phyloP scores from a whole-genome alignment of 768 basidiomycete species.

The Podaxis sp. region DNA sequence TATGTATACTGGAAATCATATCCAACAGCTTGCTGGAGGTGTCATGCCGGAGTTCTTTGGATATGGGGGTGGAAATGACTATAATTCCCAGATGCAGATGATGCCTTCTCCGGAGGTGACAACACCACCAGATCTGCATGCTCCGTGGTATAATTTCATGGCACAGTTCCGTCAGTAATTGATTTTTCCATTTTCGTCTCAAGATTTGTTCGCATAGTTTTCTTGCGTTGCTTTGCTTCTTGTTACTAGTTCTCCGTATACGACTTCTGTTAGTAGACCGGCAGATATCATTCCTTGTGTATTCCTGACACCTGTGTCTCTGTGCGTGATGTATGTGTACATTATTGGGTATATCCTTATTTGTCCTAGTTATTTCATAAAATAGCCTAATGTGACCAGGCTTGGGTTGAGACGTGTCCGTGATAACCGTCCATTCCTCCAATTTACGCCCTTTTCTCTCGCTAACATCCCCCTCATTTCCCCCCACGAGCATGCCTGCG shows the following conservation, averaged over 20 bases:
- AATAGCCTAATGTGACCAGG: slow-evolving; percentile 12
- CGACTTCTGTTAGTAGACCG: neutral
- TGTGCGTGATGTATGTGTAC: slow-evolving; percentile 12
- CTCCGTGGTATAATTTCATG: slow-evolving; percentile 49
- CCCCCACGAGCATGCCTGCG: slow-evolving; percentile 45
- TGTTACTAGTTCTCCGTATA: neutral
- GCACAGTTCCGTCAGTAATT: slow-evolving; percentile 38
- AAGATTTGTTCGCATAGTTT: neutral
- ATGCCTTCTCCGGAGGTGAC: slow-evolving; percentile 19
- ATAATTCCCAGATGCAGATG: slow-evolving; percentile 25
- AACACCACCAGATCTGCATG: slow-evolving; percentile 34
- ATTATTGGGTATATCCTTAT: slow-evolving; percentile 24
- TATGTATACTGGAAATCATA: slow-evolving; percentile 11
- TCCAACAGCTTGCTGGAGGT: slow-evolving; percentile 11
- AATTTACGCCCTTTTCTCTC: slow-evolving; percentile 3
- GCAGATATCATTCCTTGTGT: neutral
- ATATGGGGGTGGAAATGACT: slow-evolving; percentile 23
- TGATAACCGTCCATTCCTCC: neutral
- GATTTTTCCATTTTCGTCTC: neutral
- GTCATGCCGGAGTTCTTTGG: slow-evolving; percentile 30
- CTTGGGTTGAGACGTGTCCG: slow-evolving; percentile 13
- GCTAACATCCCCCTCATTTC: slow-evolving; percentile 13
- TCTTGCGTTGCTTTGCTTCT: neutral
- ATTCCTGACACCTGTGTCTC: neutral
- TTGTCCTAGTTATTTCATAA: slow-evolving; percentile 25